phyloP scores from a whole-genome alignment of 805 yeast species.

The Pichia deserticola region DNA sequence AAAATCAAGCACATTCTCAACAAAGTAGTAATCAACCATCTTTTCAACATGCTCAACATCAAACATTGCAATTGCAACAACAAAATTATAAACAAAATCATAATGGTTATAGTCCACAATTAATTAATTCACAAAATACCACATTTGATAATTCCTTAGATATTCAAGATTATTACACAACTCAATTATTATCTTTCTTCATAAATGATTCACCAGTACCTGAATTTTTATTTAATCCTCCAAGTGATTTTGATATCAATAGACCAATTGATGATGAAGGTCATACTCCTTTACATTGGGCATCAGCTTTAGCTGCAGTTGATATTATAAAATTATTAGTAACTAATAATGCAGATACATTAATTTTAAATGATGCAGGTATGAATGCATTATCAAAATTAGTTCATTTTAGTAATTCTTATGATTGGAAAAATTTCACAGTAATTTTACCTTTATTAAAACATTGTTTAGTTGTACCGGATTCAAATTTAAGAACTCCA shows the following conservation, averaged over 20 bases:
- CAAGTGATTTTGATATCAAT: constrained; percentile 55
- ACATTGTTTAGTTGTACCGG: constrained; percentile 63
- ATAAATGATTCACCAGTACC: constrained; percentile 38
- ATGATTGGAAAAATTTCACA: constrained; percentile 52
- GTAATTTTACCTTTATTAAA: constrained; percentile 53
- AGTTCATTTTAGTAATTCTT: constrained; percentile 66
- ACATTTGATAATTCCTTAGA: not conserved
- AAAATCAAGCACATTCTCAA: not conserved
- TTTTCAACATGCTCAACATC: not conserved
- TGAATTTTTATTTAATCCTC: constrained; percentile 43
- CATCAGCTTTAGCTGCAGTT: constrained; percentile 69
- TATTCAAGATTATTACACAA: constrained; percentile 28
- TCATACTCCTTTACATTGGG: constrained; percentile 81
- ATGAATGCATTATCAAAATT: constrained; percentile 65
- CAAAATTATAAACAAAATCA: too few relatives aligned
- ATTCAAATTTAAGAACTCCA: constrained; percentile 64
- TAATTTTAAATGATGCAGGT: constrained; percentile 46
- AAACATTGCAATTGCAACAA: not conserved
- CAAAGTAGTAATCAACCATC: not conserved
- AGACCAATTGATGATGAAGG: constrained; percentile 73
- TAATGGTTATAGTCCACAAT: not conserved
- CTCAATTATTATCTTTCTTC: constrained; percentile 42
- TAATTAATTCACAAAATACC: not conserved
- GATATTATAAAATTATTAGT: constrained; percentile 50
- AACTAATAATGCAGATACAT: constrained; percentile 51